Evolutionary conservation across 176 grass and related monocot genomes (phyloP).

Genomic region (Leersia perrieri): DNA sequence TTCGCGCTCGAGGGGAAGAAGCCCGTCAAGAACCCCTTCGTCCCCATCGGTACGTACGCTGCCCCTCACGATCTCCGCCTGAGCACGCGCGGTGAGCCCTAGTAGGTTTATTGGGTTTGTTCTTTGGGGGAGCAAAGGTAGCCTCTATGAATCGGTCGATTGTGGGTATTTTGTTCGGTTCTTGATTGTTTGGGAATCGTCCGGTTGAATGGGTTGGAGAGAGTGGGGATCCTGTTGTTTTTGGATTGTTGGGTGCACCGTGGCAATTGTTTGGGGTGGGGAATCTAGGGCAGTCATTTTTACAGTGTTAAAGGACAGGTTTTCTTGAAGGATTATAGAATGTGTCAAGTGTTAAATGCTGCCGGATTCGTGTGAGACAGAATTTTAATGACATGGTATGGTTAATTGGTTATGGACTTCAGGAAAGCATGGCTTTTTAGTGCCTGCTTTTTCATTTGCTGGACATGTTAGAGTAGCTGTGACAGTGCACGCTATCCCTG

Average conservation of each 20-base stretch:
- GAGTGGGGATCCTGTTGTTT: too few relatives aligned
- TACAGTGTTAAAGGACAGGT: not conserved
- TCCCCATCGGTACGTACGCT: slow-evolving; percentile 74
- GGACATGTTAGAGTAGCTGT: not conserved
- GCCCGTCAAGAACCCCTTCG: slow-evolving; percentile 88
- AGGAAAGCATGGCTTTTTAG: not conserved
- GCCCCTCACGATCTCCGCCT: not conserved
- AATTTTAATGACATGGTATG: not conserved
- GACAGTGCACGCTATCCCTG: not conserved
- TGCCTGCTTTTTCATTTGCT: not conserved
- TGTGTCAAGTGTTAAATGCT: not conserved
- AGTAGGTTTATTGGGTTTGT: not conserved
- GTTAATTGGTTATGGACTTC: not conserved
- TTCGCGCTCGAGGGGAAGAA: slow-evolving; percentile 61
- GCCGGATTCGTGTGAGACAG: not conserved
- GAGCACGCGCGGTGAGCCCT: not conserved
- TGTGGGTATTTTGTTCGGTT: not conserved
- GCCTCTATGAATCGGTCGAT: not conserved
- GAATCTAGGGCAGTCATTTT: not conserved
- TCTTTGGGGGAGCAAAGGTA: not conserved
- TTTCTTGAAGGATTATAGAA: not conserved
- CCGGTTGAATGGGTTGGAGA: not conserved
- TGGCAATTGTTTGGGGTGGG: not conserved
- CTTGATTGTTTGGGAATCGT: not conserved
- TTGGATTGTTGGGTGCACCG: too few relatives aligned